Evolutionary conservation across 257 asterid genomes (phyloP).

Genomic region (Plantago ovata): DNA sequence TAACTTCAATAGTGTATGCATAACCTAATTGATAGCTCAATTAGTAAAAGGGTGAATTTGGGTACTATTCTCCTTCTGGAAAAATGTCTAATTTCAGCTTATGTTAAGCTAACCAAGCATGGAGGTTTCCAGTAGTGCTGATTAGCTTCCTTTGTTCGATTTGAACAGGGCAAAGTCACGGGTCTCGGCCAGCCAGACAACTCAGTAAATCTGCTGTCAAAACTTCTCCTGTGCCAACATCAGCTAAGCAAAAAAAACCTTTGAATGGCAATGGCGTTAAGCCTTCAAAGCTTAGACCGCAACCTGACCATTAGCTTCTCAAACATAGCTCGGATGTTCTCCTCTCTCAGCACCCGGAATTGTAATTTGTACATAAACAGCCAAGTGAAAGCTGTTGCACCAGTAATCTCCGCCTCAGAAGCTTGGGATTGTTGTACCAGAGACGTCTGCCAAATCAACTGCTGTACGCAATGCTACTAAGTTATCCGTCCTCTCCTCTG

Average conservation of each 20-base stretch:
- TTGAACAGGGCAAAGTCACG: conserved; percentile 47
- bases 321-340: conserved; percentile 21
- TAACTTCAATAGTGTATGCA: too few relatives aligned
- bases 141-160: conserved; percentile 13
- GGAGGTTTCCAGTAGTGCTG: background rate
- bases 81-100: too few relatives aligned
- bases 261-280: conserved; percentile 34
- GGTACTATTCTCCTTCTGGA: too few relatives aligned
- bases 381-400: conserved; percentile 26
- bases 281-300: conserved; percentile 32
- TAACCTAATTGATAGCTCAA: too few relatives aligned
- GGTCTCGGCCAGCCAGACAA: conserved; percentile 42
- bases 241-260: conserved; percentile 41
- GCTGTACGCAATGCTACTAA: background rate
- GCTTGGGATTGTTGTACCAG: conserved; percentile 24
- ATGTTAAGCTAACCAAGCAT: too few relatives aligned
- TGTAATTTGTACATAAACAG: conserved; percentile 44
- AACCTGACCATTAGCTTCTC: conserved; percentile 29
- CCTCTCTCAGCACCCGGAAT: conserved; percentile 27
- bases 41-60: too few relatives aligned
- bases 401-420: conserved; percentile 25
- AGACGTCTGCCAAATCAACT: too few relatives aligned
- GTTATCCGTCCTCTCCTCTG: background rate
- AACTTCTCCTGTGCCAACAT: conserved; percentile 42
- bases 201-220: conserved; percentile 36